A percentile compares a stretch with the other conserved stretches of the same genome.
These are phyloP conservation scores for Podaxis carcinomalis DNA, from an alignment of 768 basidiomycete genomes.

Conservation along the genomic window DNA sequence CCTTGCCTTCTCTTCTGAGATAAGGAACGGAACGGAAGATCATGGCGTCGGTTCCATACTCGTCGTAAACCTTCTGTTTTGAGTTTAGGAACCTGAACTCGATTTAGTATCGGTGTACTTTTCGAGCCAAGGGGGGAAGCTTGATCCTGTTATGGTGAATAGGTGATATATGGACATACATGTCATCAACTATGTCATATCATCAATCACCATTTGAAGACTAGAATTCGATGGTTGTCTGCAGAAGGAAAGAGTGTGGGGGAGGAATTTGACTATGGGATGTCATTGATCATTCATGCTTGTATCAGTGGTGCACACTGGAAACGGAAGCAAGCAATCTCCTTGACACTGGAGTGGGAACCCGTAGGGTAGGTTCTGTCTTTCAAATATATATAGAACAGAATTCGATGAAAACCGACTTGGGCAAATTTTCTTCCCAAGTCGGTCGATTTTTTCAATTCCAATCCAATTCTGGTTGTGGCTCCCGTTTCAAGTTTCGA, in stretches of 20 bases:
- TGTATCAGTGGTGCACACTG: not conserved
- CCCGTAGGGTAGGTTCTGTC: not conserved
- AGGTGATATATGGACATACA: not conserved
- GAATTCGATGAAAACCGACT: too few species aligned
- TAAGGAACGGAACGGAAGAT: conserved; percentile 6
- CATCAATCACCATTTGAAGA: not conserved
- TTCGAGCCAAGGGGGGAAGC: not conserved
- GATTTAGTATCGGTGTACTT: conserved; percentile 5
- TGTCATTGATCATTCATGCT: not conserved
- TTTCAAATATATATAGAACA: not conserved
- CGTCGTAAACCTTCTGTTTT: not conserved
- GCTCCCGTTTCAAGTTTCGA: not conserved
- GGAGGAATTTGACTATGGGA: not conserved
- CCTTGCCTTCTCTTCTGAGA: conserved; percentile 9
- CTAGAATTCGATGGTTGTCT: not conserved
- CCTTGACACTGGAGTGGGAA: not conserved
- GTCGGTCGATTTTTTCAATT: too few species aligned
- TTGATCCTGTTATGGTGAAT: not conserved
- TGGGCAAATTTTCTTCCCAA: too few species aligned
- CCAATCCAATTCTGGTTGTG: not conserved
- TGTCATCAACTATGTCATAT: not conserved
- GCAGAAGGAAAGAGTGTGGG: not conserved
- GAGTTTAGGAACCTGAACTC: conserved; percentile 6
- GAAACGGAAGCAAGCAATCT: not conserved
- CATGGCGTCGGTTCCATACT: conserved; percentile 5